Base-by-base conservation (phyloP, 306 rosid genomes). In the Abrus pulchellus region DNA sequence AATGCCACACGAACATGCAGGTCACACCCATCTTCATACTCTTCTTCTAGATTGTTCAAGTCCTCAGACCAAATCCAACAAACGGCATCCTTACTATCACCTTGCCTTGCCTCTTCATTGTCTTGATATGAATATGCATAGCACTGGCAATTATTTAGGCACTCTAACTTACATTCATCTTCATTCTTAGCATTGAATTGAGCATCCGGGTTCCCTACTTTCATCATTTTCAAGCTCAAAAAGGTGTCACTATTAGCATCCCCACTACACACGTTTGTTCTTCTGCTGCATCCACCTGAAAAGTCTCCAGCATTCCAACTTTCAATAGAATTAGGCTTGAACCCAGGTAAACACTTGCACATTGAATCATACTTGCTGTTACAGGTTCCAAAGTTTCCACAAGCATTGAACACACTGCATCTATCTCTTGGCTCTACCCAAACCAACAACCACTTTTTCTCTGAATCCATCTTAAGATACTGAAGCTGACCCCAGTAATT, bases 61-160 rank as follows among this genome's bases (percentile, higher is more conserved):
- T 92, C 94, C 78, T 87, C 89, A 7, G 87, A 86, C 94, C 97
- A 92, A 74, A 92, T 90, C 92, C 89, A 89, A 83, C 95, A 92
- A 9, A 84, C 83, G 9, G 89, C 81, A 64, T 85, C 72, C 68
- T 40, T 20, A 78, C 70, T 36, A 54, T 75, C 75, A 12, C 82
- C 82, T 7, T 9, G 29, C 28, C 13, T 43, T 30, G 70, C 47
- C 20, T 36, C 74, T 3, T 83, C 57, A 77, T 67, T 68, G 62
- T 65, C 85, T 84, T 83, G 87, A 75, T 83, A 90, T 8, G 90
- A 85, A 82, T 90, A 92, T 38, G 97, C 97, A 77, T 83, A 85
- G 84, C 93, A 92, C 55, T 86, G 89, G 72, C 93, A 92, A 77
- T 89, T 90, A 82, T 89, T 85, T 70, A 89, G 97, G 83, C 97